Conservation (phyloP, 2,329 filamentous ascomycete genomes). For the Tolypocladium ophioglossoides region DNA sequence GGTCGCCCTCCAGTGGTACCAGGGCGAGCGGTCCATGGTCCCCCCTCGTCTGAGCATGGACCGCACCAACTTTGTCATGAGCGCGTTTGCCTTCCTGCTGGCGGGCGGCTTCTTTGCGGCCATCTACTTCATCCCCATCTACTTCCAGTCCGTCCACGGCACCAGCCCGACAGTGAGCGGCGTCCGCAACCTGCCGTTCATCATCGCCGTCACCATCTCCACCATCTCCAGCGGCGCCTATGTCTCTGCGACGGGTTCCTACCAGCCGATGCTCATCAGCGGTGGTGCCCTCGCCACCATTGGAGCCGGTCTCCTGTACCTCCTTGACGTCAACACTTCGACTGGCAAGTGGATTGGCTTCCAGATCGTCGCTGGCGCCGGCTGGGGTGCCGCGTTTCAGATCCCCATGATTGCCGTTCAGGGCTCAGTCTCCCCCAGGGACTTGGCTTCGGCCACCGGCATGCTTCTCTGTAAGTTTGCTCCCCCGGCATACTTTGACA, state of each 20-base stretch:
- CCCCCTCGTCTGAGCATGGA: conserved; percentile 25
- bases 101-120: conserved; percentile 32
- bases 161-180: conserved; percentile 27
- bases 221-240: not conserved
- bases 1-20: conserved; percentile 24
- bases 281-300: conserved; percentile 13
- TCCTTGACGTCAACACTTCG: not conserved
- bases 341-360: not conserved
- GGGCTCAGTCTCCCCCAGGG: conserved; percentile 23
- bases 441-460: conserved; percentile 35
- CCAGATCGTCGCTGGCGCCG: not conserved
- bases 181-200: conserved; percentile 34
- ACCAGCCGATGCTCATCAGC: conserved; percentile 33
- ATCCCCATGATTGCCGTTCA: not conserved
- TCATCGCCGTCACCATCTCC: conserved; percentile 8
- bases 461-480: conserved; percentile 30
- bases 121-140: conserved; percentile 38
- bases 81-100: conserved; percentile 30
- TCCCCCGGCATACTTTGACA: not conserved
- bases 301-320: not conserved
- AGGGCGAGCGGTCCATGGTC: conserved; percentile 36
- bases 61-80: conserved; percentile 26
- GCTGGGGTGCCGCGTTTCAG: not conserved
- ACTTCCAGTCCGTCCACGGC: conserved; percentile 31
- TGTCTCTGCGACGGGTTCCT: conserved; percentile 11